These are phyloP conservation scores for Canna indica DNA, from an alignment of 176 grass and related monocot genomes.

Conservation along the genomic window DNA sequence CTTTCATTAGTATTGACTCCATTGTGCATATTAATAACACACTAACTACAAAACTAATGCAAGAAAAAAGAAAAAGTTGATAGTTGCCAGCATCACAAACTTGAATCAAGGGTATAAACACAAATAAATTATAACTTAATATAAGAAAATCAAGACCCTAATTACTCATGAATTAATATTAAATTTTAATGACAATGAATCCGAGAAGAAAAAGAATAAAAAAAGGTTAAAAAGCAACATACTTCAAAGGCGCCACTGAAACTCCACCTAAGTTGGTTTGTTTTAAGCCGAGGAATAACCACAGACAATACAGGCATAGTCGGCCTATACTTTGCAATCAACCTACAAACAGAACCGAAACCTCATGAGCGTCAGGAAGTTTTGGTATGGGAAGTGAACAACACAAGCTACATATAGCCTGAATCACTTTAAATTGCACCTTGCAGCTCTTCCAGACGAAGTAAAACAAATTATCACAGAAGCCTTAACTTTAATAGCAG, in stretches of 20 bases:
- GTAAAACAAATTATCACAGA: conserved; percentile 95
- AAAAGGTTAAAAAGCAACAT: conserved; percentile 4
- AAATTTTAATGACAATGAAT: too few relatives aligned
- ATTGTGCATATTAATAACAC: background rate
- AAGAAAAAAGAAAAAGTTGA: background rate
- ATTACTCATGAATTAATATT: too few relatives aligned
- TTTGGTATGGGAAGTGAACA: background rate
- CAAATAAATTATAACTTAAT: background rate
- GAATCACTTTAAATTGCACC: conserved; percentile 27
- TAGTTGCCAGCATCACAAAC: background rate
- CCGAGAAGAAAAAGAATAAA: too few relatives aligned
- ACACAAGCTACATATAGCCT: too few relatives aligned
- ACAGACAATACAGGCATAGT: conserved; percentile 96
- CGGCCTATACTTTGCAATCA: conserved; percentile 96
- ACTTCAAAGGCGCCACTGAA: conserved; percentile 98
- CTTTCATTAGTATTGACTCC: background rate
- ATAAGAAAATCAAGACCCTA: conserved; percentile 7
- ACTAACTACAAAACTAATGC: background rate
- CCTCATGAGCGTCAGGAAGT: background rate
- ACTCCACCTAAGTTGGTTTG: conserved; percentile 94
- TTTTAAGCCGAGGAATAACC: conserved; percentile 96
- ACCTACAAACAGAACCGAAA: conserved; percentile 31
- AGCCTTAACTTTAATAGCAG: conserved; percentile 95
- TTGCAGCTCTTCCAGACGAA: conserved; percentile 94
- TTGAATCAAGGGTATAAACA: too few relatives aligned